phyloP scores from a whole-genome alignment of 1,284 basidiomycete genomes.

The Xerocomus amazonicus region DNA sequence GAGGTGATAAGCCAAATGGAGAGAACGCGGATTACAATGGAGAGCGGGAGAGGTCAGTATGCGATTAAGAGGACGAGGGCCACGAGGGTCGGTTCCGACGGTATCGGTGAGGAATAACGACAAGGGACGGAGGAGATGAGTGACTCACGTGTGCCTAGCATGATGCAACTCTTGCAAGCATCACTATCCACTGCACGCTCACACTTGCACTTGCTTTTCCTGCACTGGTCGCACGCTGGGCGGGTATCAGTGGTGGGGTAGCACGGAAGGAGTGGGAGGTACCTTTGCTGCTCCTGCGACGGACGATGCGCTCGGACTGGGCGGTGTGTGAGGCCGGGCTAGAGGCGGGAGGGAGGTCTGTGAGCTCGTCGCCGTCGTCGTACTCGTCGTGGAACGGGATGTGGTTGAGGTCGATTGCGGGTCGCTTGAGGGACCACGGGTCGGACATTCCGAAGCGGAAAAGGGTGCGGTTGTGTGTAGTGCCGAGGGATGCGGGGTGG shows the following conservation, averaged over 20 bases:
- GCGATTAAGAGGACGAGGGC: neutral
- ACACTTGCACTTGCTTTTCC: conserved; percentile 41
- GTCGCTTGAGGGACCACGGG: conserved; percentile 23
- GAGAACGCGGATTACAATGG: conserved; percentile 10
- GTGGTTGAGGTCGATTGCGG: conserved; percentile 25
- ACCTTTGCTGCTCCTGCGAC: conserved; percentile 71
- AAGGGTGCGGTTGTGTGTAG: conserved; percentile 1
- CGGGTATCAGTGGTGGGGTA: neutral
- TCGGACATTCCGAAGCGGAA: conserved; percentile 32
- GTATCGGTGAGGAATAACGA: conserved; percentile 14
- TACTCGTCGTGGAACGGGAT: conserved; percentile 51
- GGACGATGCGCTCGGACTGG: conserved; percentile 48
- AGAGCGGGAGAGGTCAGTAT: neutral
- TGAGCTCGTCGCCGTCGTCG: conserved; percentile 45
- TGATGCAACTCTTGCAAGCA: conserved; percentile 61
- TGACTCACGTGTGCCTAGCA: conserved; percentile 63
- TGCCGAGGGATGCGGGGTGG: neutral
- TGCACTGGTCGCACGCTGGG: conserved; percentile 75
- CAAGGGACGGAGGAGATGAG: conserved; percentile 5
- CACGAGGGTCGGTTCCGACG: conserved; percentile 6
- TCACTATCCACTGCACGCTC: conserved; percentile 21
- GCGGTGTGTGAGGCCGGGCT: conserved; percentile 20
- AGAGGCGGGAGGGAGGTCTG: conserved; percentile 34
- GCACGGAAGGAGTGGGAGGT: conserved; percentile 4
- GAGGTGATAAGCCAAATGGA: conserved; percentile 14